phyloP scores from a whole-genome alignment of 2,329 filamentous ascomycete species.

The Chrysosporium queenslandicum region DNA sequence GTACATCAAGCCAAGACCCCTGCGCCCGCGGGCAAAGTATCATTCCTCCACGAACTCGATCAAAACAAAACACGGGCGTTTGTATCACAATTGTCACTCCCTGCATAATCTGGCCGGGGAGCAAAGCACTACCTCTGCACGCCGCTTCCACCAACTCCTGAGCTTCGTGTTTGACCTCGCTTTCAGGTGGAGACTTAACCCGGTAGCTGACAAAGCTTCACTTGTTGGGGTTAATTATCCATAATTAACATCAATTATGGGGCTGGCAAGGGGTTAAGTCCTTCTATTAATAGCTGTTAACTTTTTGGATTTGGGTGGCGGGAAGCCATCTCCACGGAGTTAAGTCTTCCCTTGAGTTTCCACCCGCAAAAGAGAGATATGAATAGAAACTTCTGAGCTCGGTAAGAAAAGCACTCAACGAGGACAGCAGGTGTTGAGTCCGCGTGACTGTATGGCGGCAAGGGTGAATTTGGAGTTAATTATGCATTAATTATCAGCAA shows the following conservation, averaged over 20 bases:
- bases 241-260: constrained; percentile 12
- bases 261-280: background rate
- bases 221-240: constrained; percentile 3
- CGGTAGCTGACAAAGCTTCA: no score
- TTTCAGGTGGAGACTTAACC: background rate
- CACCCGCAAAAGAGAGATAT: background rate
- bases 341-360: background rate
- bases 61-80: background rate
- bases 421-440: no score
- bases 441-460: no score
- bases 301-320: background rate
- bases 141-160: background rate
- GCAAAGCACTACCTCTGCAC: background rate
- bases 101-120: background rate
- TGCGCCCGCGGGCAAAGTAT: no score
- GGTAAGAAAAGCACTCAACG: background rate
- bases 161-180: no score
- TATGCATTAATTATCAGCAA: background rate
- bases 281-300: constrained; percentile 4
- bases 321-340: background rate
- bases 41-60: background rate
- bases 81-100: background rate
- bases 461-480: background rate
- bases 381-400: background rate
- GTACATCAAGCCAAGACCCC: no score